Base-by-base conservation (phyloP, 2,329 filamentous ascomycete species). In the Penicillium sp. region DNA sequence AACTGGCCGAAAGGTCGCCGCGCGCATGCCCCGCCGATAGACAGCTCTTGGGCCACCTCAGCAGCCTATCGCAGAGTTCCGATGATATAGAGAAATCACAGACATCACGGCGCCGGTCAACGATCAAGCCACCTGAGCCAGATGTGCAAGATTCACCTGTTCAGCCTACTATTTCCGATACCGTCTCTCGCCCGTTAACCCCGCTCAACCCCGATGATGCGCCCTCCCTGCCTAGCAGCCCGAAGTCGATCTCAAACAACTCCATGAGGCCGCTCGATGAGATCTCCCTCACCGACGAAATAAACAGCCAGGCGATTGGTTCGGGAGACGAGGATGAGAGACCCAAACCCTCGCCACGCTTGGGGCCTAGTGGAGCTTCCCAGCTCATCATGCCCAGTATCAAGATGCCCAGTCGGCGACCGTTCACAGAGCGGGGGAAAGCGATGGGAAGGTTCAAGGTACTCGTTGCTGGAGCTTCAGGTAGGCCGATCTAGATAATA, bases 371-470 rank as follows among this genome's bases (percentile, higher is more conserved):
- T 52, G 71, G 75, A 65, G 63, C 75, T 10, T 75, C 77, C n/a
- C 92, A 97, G 71, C 81, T 99, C n/a, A 90, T 99, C 54, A 99
- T 99, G 94, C 94, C 94, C 4, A 96, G 91, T 66, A 87, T 99
- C 64, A 86, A 84, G 55, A 94, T 99, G 84, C 93, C 94, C 3
- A 89, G 85, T 54, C 85, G 94, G 43, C 83, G 91, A 45, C 92
- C 92, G 0, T 97, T 97, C 70, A 97, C 94, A 0, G 85, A 89
- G n/a, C 83, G 83, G 40, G 94, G 94, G 13, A 93, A 88, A 74
- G 82, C 81, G 27, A 83, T 97, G 69, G 93, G 93, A 1, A 87
- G 90, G 62, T 78, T 97, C 48, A 97, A 96, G 75, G 78, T 97
- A n/a, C 78, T 97, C 58, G 79, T 97, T 49, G 88, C 91, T 45